These are phyloP conservation scores for Geum urbanum DNA, from an alignment of 306 rosid genomes.

Conservation along the genomic window DNA sequence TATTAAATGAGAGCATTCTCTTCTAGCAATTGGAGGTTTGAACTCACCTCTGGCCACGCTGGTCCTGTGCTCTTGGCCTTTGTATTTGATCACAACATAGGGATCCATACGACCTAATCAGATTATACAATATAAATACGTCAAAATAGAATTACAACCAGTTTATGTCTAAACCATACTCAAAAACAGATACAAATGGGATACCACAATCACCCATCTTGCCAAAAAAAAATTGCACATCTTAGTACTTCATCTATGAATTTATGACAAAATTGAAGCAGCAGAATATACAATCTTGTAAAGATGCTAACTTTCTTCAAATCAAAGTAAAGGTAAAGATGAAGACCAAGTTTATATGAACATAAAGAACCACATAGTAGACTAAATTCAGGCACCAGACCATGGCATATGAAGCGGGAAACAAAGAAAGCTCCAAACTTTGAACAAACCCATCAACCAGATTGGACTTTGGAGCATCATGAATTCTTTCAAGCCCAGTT, in stretches of 20 bases:
- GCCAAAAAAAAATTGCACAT: neutral
- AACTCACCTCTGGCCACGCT: slow-evolving; percentile 56
- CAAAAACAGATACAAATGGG: neutral
- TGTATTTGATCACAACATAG: slow-evolving; percentile 71
- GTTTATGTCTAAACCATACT: neutral
- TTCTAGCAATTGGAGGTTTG: neutral
- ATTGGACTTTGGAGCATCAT: neutral
- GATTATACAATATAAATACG: neutral
- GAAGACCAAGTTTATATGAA: neutral
- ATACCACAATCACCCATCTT: neutral
- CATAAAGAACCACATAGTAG: neutral
- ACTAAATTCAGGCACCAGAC: neutral
- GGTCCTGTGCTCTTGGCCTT: slow-evolving; percentile 74
- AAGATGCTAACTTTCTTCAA: neutral
- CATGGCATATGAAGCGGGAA: neutral
- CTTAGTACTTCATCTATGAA: no score
- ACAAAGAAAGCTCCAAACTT: neutral
- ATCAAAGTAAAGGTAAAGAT: neutral
- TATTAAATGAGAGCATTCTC: no score
- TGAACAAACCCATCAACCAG: slow-evolving; percentile 1
- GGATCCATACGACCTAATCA: slow-evolving; percentile 64
- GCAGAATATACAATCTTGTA: neutral
- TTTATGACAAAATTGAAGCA: neutral
- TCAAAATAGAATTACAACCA: neutral
- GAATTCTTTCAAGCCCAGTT: neutral